Base-by-base conservation (phyloP, 2,329 filamentous ascomycete species). In the Colletotrichum phormii region DNA sequence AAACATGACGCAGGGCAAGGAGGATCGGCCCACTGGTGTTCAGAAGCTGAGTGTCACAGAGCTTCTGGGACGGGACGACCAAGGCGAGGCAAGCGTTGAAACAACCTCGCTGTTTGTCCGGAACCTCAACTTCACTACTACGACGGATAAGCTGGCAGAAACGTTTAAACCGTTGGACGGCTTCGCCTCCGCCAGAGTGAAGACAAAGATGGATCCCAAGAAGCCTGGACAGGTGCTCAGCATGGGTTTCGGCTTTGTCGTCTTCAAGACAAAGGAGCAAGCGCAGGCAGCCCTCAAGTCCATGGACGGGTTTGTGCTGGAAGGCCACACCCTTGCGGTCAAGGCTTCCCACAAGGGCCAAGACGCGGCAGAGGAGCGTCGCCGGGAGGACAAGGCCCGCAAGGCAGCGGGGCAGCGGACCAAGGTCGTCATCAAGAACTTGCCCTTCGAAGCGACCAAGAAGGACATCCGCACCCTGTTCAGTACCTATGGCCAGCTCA, bases 371-470 rank as follows among this genome's bases (percentile, higher is more conserved):
- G 95, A 97, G 80, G 94, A 97, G 83, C 90, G 94, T 76, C 91
- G 93, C 75, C 93, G 92, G 76, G 93, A 96, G 76, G 95, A 98
- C 79, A 91, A 89, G 75, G 91, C 93, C 63, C 97, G 95, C 87
- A 97, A 96, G 83, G 85, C 90, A 63, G 91, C 94, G 29, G 89
- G 89, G 18, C 90, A 92, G 80, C 90, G 91, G 76, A 98, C 95
- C 60, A 98, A 98, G 88, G 93, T 99, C 80, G 92, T 98, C 83
- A 93, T 99, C 86, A 99, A 98, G 88, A 99, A 99, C 86, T 86
- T 99, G 83, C 96, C 97, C 24, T 99, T 99, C 86, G 95, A 98
- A 85, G 93, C 94, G 61, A 93, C 92, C 66, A 98, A 98, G 86
- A 97, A 97, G 82, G 97, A 99, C 81, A 89, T 99, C 71, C 91